Evolutionary conservation across 2,329 filamentous ascomycete species (phyloP), one percentile per base, ranked within the genome.

Genomic region (Macrophomina tecta): DNA sequence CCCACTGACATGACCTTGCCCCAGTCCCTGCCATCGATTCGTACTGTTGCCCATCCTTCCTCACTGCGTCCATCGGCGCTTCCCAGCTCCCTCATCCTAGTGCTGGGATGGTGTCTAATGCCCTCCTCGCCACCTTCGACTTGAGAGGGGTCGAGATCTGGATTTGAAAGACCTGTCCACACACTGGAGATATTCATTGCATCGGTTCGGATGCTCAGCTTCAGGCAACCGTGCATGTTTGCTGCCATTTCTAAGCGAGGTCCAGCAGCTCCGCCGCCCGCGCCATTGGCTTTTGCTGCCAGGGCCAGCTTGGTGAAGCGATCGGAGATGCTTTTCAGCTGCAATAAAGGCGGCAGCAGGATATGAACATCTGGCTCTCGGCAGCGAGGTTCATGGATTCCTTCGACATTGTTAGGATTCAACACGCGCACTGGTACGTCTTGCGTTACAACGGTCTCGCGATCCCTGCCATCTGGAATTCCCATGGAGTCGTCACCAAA

Each of bases 401-500:
- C 91, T 74, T 95, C 91, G n/a, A 98, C 93, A 0, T 88, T 90
- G 63, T 91, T 88, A 2, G 92, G 89, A 67, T 92, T 89, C 9
- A 99, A 86, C 1, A 99, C 93, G 18, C 94, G 90, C 51, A 98
- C 91, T n/a, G 95, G 95, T 46, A 99, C 91, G 79, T 98, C 93
- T 76, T 99, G 95, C 0, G 93, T 97, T 74, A 99, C 91, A 72
- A 96, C 86, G 69, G 95, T 97, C 77, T 97, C 94, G 72, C 93
- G 90, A 74, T 94, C 92, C 66, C 90, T 85, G 85, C 87, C 73
- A 52, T 70, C 64, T 32, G 48, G 58, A 18, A 71, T 67, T 78
- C 70, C 84, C 81, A 28, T 78, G 77, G 67, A 79, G 53, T 81
- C 78, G 66, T 78, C 73, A 58, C 68, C 69, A 52, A 71, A 73